phyloP scores from a whole-genome alignment of 2,329 filamentous ascomycete genomes.

The Karstenula rhodostoma region DNA sequence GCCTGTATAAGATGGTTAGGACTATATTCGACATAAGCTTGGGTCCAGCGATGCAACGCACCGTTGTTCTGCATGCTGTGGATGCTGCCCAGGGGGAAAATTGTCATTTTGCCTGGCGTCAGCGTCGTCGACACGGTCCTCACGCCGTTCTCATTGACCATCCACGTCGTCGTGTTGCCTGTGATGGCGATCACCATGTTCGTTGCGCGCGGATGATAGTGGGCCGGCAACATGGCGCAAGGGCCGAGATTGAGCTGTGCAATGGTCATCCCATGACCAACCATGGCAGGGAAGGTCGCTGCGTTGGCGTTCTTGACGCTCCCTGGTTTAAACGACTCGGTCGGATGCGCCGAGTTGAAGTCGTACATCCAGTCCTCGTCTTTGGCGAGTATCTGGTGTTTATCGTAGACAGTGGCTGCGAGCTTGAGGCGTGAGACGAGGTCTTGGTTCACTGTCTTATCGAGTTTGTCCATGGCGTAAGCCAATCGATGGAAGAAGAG shows the following conservation, averaged over 20 bases:
- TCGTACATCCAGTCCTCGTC: constrained; percentile 60
- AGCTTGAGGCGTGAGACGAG: constrained; percentile 47
- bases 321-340: constrained; percentile 56
- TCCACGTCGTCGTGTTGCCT: constrained; percentile 61
- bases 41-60: constrained; percentile 31
- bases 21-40: not conserved
- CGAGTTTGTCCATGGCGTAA: constrained; percentile 36
- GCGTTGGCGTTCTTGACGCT: constrained; percentile 62
- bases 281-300: constrained; percentile 60
- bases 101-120: constrained; percentile 57
- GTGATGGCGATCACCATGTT: constrained; percentile 59
- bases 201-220: constrained; percentile 59
- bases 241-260: constrained; percentile 58
- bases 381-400: constrained; percentile 50
- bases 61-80: constrained; percentile 62
- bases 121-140: constrained; percentile 53
- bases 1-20: constrained; percentile 36
- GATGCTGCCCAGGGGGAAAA: constrained; percentile 59
- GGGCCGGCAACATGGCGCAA: constrained; percentile 61
- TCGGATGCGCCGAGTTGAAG: constrained; percentile 52
- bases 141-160: constrained; percentile 62
- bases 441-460: constrained; percentile 52
- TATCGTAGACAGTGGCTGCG: constrained; percentile 57
- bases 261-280: constrained; percentile 58
- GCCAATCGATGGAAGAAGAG: constrained; percentile 24